Evolutionary conservation across 495 filamentous ascomycete species (phyloP).

Genomic region (Oidiodendron maius): DNA sequence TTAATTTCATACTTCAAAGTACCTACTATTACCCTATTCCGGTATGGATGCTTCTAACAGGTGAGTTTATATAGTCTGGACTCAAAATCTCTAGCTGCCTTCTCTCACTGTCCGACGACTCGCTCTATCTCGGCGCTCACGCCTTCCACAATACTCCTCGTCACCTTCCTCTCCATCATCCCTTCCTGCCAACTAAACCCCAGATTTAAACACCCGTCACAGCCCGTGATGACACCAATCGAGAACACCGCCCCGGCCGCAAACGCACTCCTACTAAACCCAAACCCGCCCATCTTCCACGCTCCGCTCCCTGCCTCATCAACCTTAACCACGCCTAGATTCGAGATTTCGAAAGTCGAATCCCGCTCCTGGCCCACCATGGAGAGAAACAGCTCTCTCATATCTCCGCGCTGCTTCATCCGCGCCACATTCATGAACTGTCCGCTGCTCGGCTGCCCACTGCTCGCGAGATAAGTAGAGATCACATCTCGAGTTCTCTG

Average conservation of each 20-base stretch:
- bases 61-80: no score
- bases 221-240: constrained; percentile 11
- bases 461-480: constrained; percentile 1
- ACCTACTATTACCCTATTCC: no score
- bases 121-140: background rate
- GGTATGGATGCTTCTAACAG: no score
- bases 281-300: constrained; percentile 14
- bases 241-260: constrained; percentile 14
- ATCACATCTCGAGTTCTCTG: background rate
- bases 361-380: constrained; percentile 6
- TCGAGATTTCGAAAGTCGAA: constrained; percentile 15
- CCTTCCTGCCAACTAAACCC: constrained; percentile 13
- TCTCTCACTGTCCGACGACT: no score
- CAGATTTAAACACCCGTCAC: constrained; percentile 9
- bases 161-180: constrained; percentile 1
- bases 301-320: background rate
- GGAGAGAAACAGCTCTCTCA: constrained; percentile 3
- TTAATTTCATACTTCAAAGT: no score
- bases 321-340: constrained; percentile 9
- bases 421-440: constrained; percentile 4
- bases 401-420: constrained; percentile 8
- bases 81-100: no score
- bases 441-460: no score
- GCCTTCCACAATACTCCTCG: background rate
- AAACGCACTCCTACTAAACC: constrained; percentile 16